phyloP scores from a whole-genome alignment of 495 filamentous ascomycete species.

The Aspergillus kassunensis region DNA sequence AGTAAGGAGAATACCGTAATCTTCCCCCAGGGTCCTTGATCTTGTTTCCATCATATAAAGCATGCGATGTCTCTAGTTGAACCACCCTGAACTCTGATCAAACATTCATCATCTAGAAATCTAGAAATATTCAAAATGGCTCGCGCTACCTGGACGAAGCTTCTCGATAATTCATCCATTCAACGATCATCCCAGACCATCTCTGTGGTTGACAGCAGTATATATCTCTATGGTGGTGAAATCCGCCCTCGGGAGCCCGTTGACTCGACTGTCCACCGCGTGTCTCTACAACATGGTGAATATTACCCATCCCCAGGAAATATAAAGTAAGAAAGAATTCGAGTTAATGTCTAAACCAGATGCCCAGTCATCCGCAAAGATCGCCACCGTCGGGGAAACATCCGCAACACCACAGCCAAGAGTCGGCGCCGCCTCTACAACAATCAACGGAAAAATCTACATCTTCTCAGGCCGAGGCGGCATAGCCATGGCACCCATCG shows the following conservation, averaged over 20 bases:
- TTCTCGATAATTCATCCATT: constrained; percentile 24
- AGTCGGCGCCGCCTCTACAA: constrained; percentile 46
- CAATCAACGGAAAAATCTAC: constrained; percentile 44
- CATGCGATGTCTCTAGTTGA: no score
- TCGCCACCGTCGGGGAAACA: neutral
- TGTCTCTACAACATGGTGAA: constrained; percentile 43
- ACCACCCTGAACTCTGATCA: no score
- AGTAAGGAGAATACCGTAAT: no score
- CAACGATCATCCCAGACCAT: constrained; percentile 68
- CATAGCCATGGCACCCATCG: constrained; percentile 47
- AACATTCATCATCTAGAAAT: neutral
- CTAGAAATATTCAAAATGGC: no score
- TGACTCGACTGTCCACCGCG: constrained; percentile 66
- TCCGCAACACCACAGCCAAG: constrained; percentile 34
- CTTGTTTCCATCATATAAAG: no score
- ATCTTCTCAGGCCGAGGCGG: constrained; percentile 56
- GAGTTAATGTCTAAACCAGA: no score
- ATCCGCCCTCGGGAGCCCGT: constrained; percentile 44
- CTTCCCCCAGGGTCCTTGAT: no score
- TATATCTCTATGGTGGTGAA: constrained; percentile 50
- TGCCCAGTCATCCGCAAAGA: no score
- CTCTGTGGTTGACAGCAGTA: constrained; percentile 59
- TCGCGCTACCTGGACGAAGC: constrained; percentile 4
- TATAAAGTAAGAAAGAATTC: no score
- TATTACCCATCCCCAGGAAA: neutral